A percentile compares a stretch with the other conserved stretches of the same genome.
Evolutionary conservation across 164 flowering plant genomes (phyloP).

Genomic region (Chloranthus sessilifolius): DNA sequence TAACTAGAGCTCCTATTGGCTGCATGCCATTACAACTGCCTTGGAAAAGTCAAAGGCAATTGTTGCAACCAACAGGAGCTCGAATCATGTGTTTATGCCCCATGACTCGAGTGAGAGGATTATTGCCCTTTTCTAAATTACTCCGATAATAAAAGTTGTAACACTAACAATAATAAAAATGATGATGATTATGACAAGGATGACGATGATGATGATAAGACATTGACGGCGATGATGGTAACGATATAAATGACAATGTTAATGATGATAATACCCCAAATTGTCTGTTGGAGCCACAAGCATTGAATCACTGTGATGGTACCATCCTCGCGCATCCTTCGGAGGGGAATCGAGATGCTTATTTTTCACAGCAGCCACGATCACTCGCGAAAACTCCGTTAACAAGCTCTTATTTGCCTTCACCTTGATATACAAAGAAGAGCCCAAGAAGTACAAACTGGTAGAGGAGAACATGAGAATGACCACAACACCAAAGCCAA

Average conservation of each 20-base stretch:
- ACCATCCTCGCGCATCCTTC: conserved; percentile 15
- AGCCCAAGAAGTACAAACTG: conserved; percentile 37
- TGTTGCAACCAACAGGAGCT: too few species aligned
- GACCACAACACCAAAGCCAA: conserved; percentile 32
- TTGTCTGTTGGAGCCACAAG: conserved; percentile 29
- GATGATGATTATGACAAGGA: too few species aligned
- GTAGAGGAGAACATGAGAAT: conserved; percentile 26
- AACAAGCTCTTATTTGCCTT: conserved; percentile 37
- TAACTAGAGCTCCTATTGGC: too few species aligned
- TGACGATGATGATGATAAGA: too few species aligned
- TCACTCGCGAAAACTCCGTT: conserved; percentile 32
- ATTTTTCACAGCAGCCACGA: conserved; percentile 33
- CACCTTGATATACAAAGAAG: conserved; percentile 31
- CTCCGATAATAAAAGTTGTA: too few species aligned
- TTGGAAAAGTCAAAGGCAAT: too few species aligned
- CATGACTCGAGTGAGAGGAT: too few species aligned
- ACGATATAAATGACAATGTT: background rate
- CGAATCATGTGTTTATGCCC: too few species aligned
- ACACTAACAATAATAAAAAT: too few species aligned
- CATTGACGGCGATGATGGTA: too few species aligned
- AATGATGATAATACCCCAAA: conserved; percentile 30
- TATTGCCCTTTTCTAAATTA: too few species aligned
- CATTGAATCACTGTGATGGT: conserved; percentile 25
- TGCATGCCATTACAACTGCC: too few species aligned
- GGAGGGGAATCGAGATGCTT: conserved; percentile 26